Evolutionary conservation across 768 basidiomycete genomes (phyloP).

Genomic region (Lactarius hengduanensis): DNA sequence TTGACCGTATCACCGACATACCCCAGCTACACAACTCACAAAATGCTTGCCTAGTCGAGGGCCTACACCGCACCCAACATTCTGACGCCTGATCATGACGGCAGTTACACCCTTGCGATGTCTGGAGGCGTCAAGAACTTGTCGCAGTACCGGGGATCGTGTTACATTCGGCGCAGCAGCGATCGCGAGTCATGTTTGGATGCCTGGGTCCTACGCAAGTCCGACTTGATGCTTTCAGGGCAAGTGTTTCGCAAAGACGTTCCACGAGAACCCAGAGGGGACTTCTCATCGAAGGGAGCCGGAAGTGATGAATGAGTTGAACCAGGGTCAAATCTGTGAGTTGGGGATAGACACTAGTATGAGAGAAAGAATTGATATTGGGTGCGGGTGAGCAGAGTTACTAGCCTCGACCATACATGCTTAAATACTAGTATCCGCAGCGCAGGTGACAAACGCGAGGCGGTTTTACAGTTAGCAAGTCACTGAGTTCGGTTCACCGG

Average conservation of each 20-base stretch:
- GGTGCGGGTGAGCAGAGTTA: neutral
- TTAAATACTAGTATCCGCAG: neutral
- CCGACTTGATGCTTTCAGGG: neutral
- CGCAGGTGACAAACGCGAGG: neutral
- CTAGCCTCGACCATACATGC: neutral
- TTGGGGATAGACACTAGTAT: neutral
- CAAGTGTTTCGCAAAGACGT: neutral
- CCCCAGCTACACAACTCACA: neutral
- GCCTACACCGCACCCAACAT: neutral
- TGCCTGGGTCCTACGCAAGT: neutral
- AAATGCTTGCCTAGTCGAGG: neutral
- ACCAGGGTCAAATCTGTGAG: neutral
- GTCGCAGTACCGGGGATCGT: neutral
- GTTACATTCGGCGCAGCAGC: neutral
- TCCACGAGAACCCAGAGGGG: neutral
- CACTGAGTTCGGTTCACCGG: neutral
- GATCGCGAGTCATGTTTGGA: neutral
- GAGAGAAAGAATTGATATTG: neutral
- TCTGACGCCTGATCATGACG: neutral
- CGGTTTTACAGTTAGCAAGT: neutral
- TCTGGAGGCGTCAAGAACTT: too few species aligned
- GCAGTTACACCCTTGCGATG: neutral
- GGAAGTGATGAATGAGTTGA: neutral
- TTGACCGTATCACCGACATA: too few species aligned
- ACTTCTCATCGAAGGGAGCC: neutral